Evolutionary conservation across 179 eudicot genomes (phyloP), one percentile per base, ranked within the genome.

Genomic region (Pouteria campechiana): DNA sequence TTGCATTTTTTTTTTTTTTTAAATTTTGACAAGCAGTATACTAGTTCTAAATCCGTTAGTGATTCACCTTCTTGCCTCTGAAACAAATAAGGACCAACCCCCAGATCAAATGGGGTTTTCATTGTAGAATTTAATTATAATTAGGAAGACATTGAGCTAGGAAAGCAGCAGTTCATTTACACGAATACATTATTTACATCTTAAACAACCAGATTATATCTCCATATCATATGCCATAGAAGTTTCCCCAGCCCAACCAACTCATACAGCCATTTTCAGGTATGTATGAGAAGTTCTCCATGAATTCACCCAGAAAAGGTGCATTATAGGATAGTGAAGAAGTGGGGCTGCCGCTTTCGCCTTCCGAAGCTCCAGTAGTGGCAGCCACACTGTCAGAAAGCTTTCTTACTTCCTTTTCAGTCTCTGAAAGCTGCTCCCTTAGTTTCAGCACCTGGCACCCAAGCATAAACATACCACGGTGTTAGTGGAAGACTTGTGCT

Each of bases 301-400:
- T 19, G 50, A 72, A 72, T 22, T 57, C 78, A 15, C 70, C 76
- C 2, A 67, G 42, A 17, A 58, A 55, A 0, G 64, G 76, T 12
- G 64, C 69, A 42, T 82, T 82, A 65, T 71, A 65, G 0, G 96
- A 83, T 48, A 76, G 58, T 0, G 86, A 79, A 1, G 93, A 76
- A 25, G 55, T 67, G 8, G 86, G 89, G 41, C 96, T 82, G 54
- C 72, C 82, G 61, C 76, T 76, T n/a, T n/a, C n/a, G n/a, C n/a
- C n/a, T n/a, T n/a, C n/a, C n/a, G n/a, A n/a, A n/a, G n/a, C n/a
- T n/a, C n/a, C n/a, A n/a, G n/a, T n/a, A n/a, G n/a, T n/a, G n/a
- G n/a, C n/a, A 6, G 89, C 70, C 7, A 41, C 34, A 31, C 81
- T 68, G 1, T 73, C 75, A 0, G 38, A 46, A 4, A 85, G 25